Base-by-base conservation (phyloP, 2,329 filamentous ascomycete genomes). In the Sporothrix globosa region DNA sequence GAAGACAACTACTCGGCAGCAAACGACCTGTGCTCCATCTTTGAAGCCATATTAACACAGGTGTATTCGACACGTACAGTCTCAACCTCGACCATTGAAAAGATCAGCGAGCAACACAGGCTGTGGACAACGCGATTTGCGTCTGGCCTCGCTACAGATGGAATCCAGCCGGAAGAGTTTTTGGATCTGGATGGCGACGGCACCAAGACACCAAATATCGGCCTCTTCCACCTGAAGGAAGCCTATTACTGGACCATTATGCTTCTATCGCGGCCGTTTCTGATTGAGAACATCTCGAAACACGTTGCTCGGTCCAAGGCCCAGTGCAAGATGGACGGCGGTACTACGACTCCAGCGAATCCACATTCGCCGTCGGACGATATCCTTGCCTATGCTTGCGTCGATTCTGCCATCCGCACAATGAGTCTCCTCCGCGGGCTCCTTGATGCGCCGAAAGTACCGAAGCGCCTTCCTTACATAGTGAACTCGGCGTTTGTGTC, bases 401-500 rank as follows among this genome's bases (percentile, higher is more conserved):
- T 80, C 0, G 77, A 80, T 69, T 80, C 79, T 4, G 79, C 79
- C 9, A 75, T 80, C 0, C 74, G 77, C 10, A 77, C 78, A 0
- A 76, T 83, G 2, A 80, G 81, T 4, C 76, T 83, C 0, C 74
- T 82, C 0, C 77, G 81, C 14, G 76, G 75, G 1, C 77, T 84
- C 1, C 72, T 79, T 4, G 74, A 74, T 0, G 78, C 77, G 1
- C 71, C 76, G 1, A 74, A 76, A 2, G 76, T 83, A 0, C 82
- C 82, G 0, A 81, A 80, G 41, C 77, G 82, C 1, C 73, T 83
- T 4, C 82, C 82, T 0, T 82, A 83, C 19, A 73, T 83, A 0
- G 81, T 83, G 4, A 84, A 83, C 65, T 81, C 81, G 1, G 78
- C 81, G 3, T 84, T 84, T 71, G 80, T 82, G 6, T 82, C 82